Percentiles rank a stretch among this genome's conserved stretches.
Evolutionary conservation across 257 asterid species (phyloP).

Genomic region (Solanum tarapatanum): DNA sequence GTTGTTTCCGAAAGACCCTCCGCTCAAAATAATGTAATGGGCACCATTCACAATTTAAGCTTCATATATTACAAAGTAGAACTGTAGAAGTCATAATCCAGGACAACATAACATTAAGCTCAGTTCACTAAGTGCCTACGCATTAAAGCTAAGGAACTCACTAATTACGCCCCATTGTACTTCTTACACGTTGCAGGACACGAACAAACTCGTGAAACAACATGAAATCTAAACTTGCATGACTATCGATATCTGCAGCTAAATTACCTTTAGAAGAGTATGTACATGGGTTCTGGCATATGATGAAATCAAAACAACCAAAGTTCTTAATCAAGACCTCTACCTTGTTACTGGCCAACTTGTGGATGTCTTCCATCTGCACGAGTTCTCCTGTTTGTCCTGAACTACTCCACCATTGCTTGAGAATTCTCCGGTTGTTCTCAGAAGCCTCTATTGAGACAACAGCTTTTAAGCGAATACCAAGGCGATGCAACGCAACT

Average conservation of each 20-base stretch:
- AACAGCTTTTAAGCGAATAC: constrained; percentile 47
- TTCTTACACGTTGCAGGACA: constrained; percentile 59
- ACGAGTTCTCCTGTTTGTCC: constrained; percentile 64
- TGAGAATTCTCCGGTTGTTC: constrained; percentile 39
- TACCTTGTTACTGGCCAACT: constrained; percentile 30
- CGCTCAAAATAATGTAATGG: not conserved
- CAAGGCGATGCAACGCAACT: constrained; percentile 66
- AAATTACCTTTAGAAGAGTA: not conserved
- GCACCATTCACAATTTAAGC: not conserved
- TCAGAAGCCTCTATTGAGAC: constrained; percentile 68
- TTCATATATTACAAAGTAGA: not conserved
- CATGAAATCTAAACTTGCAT: constrained; percentile 40
- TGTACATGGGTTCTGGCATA: constrained; percentile 52
- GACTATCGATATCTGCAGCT: constrained; percentile 8
- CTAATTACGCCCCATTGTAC: constrained; percentile 16
- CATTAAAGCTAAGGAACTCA: constrained; percentile 2
- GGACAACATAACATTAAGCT: not conserved
- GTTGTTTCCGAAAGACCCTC: not conserved
- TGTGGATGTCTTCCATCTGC: constrained; percentile 48
- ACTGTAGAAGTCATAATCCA: not conserved
- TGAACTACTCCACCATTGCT: constrained; percentile 72
- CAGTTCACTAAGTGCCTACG: not conserved
- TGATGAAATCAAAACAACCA: constrained; percentile 49
- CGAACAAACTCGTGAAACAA: constrained; percentile 65
- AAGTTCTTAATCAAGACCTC: constrained; percentile 38